Evolutionary conservation across 2,329 filamentous ascomycete genomes (phyloP).

Genomic region (Keithomyces neogunnii): DNA sequence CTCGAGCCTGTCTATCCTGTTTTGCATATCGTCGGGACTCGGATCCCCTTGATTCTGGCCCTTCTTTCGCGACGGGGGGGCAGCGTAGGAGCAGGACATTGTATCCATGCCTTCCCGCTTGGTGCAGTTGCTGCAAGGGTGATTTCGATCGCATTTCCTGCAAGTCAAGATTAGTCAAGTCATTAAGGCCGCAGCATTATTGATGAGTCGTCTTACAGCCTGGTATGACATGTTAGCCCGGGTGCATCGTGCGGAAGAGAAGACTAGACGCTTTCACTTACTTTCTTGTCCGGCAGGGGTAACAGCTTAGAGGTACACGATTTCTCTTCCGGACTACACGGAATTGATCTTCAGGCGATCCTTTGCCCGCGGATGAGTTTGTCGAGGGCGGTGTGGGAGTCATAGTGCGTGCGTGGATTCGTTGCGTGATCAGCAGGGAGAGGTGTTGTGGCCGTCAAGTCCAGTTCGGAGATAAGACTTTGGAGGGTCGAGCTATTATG

Average conservation of each 20-base stretch:
- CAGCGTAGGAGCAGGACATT: constrained; percentile 76
- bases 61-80: constrained; percentile 64
- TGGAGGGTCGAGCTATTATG: neutral
- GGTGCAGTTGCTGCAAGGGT: constrained; percentile 90
- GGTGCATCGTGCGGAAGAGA: neutral
- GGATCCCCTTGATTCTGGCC: constrained; percentile 51
- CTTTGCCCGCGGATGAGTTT: constrained; percentile 64
- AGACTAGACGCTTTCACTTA: constrained; percentile 26
- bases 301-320: constrained; percentile 83
- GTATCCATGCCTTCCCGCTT: constrained; percentile 81
- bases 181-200: neutral
- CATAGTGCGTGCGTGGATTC: constrained; percentile 34
- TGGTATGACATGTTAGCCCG: constrained; percentile 18
- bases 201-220: constrained; percentile 21
- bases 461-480: neutral
- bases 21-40: constrained; percentile 93
- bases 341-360: constrained; percentile 80
- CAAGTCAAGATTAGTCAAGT: neutral
- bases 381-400: constrained; percentile 71
- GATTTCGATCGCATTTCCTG: constrained; percentile 86
- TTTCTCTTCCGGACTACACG: constrained; percentile 88
- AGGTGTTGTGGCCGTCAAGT: neutral
- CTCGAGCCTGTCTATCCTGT: constrained; percentile 91
- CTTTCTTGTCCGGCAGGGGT: constrained; percentile 87
- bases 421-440: neutral